Conservation (phyloP, 2,329 filamentous ascomycete species). For the Pseudopithomyces chartarum region DNA sequence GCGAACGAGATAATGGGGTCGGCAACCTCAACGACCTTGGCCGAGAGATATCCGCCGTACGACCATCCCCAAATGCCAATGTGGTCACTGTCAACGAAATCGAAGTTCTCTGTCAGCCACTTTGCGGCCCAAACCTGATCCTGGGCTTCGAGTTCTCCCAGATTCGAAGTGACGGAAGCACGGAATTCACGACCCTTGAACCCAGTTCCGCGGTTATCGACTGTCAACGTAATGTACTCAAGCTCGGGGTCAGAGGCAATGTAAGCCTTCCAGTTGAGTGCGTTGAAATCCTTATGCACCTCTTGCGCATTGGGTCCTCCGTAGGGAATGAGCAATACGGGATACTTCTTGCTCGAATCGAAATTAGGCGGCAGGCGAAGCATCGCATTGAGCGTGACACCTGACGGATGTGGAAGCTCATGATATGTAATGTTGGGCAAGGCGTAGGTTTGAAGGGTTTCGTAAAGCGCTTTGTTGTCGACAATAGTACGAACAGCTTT, state of each 20-base stretch:
- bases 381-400: conserved; percentile 67
- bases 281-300: conserved; percentile 61
- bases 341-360: conserved; percentile 66
- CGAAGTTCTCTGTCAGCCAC: conserved; percentile 55
- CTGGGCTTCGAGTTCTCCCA: conserved; percentile 66
- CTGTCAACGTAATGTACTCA: conserved; percentile 68
- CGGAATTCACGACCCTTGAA: conserved; percentile 68
- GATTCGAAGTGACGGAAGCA: conserved; percentile 60
- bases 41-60: conserved; percentile 68
- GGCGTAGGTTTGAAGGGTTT: conserved; percentile 62
- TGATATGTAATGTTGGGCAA: conserved; percentile 69
- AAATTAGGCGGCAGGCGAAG: conserved; percentile 69
- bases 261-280: conserved; percentile 65
- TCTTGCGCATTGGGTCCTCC: conserved; percentile 69
- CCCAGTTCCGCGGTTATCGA: conserved; percentile 72
- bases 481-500: conserved; percentile 63
- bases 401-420: conserved; percentile 65
- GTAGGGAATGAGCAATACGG: conserved; percentile 70
- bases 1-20: conserved; percentile 66
- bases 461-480: conserved; percentile 63
- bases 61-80: conserved; percentile 73
- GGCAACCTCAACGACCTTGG: conserved; percentile 68
- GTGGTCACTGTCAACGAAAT: conserved; percentile 62
- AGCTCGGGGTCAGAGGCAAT: conserved; percentile 70
- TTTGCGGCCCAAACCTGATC: conserved; percentile 72